Percentiles rank a stretch among this genome's conserved stretches.
These are phyloP conservation scores for Castanopsis chinensis DNA, from an alignment of 306 rosid genomes.

Conservation along the genomic window DNA sequence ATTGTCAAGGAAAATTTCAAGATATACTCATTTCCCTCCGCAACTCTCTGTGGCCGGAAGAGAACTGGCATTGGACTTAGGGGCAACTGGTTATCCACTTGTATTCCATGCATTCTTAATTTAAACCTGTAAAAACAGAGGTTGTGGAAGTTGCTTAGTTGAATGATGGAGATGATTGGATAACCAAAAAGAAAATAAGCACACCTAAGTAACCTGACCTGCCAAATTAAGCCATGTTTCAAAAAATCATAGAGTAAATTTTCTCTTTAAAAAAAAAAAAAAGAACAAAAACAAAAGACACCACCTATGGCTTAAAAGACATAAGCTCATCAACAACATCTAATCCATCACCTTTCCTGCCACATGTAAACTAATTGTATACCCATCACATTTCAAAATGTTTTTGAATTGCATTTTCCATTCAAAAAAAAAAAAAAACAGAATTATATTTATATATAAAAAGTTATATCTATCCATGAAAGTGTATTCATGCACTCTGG, in stretches of 20 bases:
- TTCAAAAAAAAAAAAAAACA: background rate
- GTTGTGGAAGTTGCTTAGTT: slow-evolving; percentile 24
- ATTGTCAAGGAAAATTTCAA: slow-evolving; percentile 80
- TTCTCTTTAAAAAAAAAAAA: background rate
- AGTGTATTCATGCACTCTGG: background rate
- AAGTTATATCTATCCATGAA: background rate
- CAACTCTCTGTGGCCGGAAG: slow-evolving; percentile 84
- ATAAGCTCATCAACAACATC: background rate
- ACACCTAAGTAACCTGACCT: slow-evolving; percentile 18
- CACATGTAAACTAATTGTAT: background rate
- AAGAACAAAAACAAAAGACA: background rate
- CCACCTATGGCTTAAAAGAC: background rate
- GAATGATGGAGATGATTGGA: slow-evolving; percentile 5
- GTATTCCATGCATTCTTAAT: slow-evolving; percentile 83
- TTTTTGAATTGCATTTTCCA: background rate
- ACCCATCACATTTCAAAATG: background rate
- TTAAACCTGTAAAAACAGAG: slow-evolving; percentile 60
- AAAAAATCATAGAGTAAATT: background rate
- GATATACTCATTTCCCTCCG: slow-evolving; percentile 72
- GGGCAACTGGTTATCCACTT: slow-evolving; percentile 95
- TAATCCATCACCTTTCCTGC: background rate
- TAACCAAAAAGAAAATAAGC: slow-evolving; percentile 5
- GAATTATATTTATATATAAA: background rate
- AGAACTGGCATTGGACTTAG: slow-evolving; percentile 94
- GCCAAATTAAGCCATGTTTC: background rate